Evolutionary conservation across 306 rosid species (phyloP).

Genomic region (Gleditsia sinensis): DNA sequence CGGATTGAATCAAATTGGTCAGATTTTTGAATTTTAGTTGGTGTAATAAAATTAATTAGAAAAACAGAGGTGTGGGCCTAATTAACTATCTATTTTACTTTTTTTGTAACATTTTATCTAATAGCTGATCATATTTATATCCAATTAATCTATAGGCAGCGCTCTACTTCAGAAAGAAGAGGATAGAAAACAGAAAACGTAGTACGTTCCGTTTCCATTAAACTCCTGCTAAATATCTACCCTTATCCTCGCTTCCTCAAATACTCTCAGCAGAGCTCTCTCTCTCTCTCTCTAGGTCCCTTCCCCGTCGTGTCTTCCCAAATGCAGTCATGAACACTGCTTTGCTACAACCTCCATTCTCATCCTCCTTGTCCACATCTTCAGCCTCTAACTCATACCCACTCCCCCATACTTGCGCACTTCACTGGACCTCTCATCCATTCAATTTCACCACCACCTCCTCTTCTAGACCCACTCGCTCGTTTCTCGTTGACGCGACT

Average conservation of each 20-base stretch:
- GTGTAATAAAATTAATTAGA: too few species aligned
- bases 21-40: too few species aligned
- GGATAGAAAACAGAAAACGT: constrained; percentile 58
- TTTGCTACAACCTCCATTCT: constrained; percentile 26
- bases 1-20: too few species aligned
- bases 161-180: constrained; percentile 26
- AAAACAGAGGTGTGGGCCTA: too few species aligned
- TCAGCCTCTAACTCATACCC: constrained; percentile 31
- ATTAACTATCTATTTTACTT: too few species aligned
- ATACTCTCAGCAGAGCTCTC: not conserved
- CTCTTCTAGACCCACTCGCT: constrained; percentile 34
- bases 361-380: constrained; percentile 17
- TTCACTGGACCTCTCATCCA: constrained; percentile 36
- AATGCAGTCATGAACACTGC: constrained; percentile 65
- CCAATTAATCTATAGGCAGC: not conserved
- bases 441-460: constrained; percentile 34
- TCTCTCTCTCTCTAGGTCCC: not conserved
- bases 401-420: constrained; percentile 26
- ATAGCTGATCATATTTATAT: not conserved
- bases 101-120: too few species aligned
- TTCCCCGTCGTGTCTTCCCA: not conserved
- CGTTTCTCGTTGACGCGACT: constrained; percentile 29
- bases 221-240: not conserved
- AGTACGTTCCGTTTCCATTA: constrained; percentile 45
- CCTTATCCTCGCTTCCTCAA: constrained; percentile 25